phyloP scores from a whole-genome alignment of 176 grass and related monocot genomes.

The Elaeis guineensis region DNA sequence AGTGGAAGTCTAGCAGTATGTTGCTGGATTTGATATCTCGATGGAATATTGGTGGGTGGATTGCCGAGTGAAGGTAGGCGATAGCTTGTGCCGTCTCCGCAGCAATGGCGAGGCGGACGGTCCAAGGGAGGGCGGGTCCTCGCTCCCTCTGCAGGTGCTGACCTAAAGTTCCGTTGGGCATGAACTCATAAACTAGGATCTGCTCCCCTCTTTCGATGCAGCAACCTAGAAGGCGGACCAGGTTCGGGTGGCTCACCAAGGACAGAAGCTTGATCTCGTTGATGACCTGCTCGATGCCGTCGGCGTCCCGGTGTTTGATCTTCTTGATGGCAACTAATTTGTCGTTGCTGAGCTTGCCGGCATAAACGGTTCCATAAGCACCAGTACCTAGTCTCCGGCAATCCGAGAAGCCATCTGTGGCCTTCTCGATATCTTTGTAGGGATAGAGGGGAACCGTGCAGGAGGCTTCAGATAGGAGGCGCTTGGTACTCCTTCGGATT shows the following conservation, averaged over 20 bases:
- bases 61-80: conserved; percentile 3
- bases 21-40: background rate
- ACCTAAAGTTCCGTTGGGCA: conserved; percentile 1
- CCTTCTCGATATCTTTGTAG: conserved; percentile 3
- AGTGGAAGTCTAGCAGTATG: too few relatives aligned
- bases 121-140: background rate
- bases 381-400: background rate
- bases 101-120: background rate
- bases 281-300: background rate
- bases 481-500: background rate
- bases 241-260: conserved; percentile 7
- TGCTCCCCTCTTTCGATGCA: conserved; percentile 2
- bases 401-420: conserved; percentile 1
- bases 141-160: conserved; percentile 3
- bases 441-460: conserved; percentile 7
- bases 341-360: background rate
- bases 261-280: conserved; percentile 13
- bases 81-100: background rate
- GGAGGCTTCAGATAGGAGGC: conserved; percentile 5
- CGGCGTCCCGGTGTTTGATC: too few relatives aligned
- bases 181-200: conserved; percentile 8
- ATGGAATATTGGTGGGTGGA: background rate
- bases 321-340: too few relatives aligned
- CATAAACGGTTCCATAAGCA: conserved; percentile 1
- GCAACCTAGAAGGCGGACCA: conserved; percentile 6